Evolutionary conservation across 768 basidiomycete species (phyloP).

Genomic region (Panaeolus cyanescens): DNA sequence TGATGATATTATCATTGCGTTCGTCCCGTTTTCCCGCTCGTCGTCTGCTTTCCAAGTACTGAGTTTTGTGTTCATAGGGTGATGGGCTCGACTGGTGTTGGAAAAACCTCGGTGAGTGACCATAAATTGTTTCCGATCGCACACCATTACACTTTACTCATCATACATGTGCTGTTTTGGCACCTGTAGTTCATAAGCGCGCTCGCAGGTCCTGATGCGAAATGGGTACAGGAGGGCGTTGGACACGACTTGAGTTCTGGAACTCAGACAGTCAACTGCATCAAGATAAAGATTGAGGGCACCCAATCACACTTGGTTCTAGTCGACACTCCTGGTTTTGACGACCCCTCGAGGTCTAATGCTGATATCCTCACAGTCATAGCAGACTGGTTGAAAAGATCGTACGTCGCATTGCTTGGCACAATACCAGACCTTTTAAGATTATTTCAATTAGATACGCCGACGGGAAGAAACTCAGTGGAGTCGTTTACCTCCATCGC

Average conservation of each 20-base stretch:
- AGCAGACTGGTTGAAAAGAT: background rate
- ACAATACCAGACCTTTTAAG: background rate
- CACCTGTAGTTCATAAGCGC: background rate
- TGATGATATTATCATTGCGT: background rate
- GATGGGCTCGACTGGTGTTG: background rate
- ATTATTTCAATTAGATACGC: background rate
- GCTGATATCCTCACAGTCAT: background rate
- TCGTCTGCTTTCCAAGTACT: background rate
- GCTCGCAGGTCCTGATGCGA: background rate
- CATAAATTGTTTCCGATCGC: too few species aligned
- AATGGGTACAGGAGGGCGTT: background rate
- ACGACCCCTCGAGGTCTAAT: background rate
- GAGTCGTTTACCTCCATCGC: background rate
- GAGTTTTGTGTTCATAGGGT: background rate
- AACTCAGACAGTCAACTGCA: background rate
- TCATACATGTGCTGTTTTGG: too few species aligned
- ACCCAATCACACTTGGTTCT: background rate
- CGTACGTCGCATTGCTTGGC: background rate
- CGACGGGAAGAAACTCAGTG: background rate
- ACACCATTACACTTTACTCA: too few species aligned
- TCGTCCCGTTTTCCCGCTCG: too few species aligned
- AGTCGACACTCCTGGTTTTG: background rate
- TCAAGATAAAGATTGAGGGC: background rate
- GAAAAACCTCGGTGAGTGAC: background rate
- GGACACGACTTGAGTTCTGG: background rate